Conservation (phyloP, 2,329 filamentous ascomycete genomes). For the Aspergillus fructus region DNA sequence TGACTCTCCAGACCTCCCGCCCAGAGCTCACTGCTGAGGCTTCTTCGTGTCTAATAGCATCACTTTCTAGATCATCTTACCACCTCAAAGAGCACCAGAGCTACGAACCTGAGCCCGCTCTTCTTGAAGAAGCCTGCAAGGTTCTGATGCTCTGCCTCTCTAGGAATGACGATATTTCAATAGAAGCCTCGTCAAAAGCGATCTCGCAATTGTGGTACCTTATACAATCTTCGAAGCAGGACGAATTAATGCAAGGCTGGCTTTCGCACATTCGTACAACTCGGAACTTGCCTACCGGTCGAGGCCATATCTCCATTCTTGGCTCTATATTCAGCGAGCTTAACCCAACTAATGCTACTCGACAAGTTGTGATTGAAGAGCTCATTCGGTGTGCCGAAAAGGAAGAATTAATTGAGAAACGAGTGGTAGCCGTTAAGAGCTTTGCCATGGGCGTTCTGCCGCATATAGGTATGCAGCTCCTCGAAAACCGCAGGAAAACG, state of each 20-base stretch:
- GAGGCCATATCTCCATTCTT: conserved; percentile 45
- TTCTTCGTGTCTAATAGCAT: conserved; percentile 38
- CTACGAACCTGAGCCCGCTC: conserved; percentile 18
- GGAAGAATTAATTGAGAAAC: conserved; percentile 42
- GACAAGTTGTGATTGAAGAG: conserved; percentile 31
- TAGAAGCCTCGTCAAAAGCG: conserved; percentile 42
- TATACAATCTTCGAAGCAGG: conserved; percentile 30
- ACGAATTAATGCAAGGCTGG: conserved; percentile 40
- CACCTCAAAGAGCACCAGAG: conserved; percentile 10
- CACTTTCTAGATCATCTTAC: conserved; percentile 33
- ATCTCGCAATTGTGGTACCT: conserved; percentile 41
- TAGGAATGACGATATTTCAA: conserved; percentile 40
- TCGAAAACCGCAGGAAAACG: neutral
- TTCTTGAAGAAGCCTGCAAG: conserved; percentile 31
- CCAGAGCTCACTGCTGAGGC: conserved; percentile 45
- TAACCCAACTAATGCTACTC: conserved; percentile 21
- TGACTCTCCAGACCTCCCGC: conserved; percentile 40
- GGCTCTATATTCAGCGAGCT: conserved; percentile 40
- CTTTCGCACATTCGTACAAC: conserved; percentile 37
- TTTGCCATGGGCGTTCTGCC: conserved; percentile 38
- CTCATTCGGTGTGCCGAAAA: conserved; percentile 35
- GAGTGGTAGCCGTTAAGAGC: conserved; percentile 42
- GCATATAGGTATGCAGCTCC: conserved; percentile 31
- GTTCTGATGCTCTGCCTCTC: conserved; percentile 41
- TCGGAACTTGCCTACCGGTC: conserved; percentile 39